A percentile compares a stretch with the other conserved stretches of the same genome.
Evolutionary conservation across 139 green algal species (phyloP).

Genomic region (Haematococcus lacustris): DNA sequence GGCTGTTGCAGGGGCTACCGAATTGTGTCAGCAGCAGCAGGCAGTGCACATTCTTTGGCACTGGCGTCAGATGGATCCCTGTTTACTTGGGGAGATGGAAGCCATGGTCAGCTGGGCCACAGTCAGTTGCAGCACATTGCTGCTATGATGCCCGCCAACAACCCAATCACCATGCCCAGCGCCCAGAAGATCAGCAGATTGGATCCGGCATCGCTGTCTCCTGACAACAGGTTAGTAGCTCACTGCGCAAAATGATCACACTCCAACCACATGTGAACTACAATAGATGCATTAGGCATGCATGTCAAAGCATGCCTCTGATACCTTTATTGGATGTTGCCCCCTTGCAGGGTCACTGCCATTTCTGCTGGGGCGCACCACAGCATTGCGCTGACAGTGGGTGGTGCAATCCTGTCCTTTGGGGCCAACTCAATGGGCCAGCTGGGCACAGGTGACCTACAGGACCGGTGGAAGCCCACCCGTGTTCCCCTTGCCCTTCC

Average conservation of each 20-base stretch:
- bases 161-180: conserved; percentile 19
- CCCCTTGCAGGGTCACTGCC: conserved; percentile 44
- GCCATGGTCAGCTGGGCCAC: conserved; percentile 64
- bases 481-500: conserved; percentile 15
- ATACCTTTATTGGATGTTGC: too few species aligned
- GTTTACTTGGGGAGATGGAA: conserved; percentile 69
- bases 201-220: conserved; percentile 44
- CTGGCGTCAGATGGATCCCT: conserved; percentile 67
- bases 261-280: too few species aligned
- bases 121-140: conserved; percentile 28
- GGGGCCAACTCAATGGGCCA: conserved; percentile 53
- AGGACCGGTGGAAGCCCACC: conserved; percentile 21
- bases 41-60: conserved; percentile 61
- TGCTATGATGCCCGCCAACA: conserved; percentile 9
- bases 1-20: conserved; percentile 38
- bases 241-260: not conserved
- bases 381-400: conserved; percentile 65
- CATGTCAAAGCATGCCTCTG: too few species aligned
- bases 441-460: conserved; percentile 23
- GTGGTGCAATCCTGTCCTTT: conserved; percentile 55
- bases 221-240: conserved; percentile 21
- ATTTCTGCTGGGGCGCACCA: conserved; percentile 67
- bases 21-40: conserved; percentile 58
- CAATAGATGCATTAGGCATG: too few species aligned
- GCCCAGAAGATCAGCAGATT: conserved; percentile 54